Conservation (phyloP, 1,139 yeast genomes). For the Meyerozyma guilliermondii region DNA sequence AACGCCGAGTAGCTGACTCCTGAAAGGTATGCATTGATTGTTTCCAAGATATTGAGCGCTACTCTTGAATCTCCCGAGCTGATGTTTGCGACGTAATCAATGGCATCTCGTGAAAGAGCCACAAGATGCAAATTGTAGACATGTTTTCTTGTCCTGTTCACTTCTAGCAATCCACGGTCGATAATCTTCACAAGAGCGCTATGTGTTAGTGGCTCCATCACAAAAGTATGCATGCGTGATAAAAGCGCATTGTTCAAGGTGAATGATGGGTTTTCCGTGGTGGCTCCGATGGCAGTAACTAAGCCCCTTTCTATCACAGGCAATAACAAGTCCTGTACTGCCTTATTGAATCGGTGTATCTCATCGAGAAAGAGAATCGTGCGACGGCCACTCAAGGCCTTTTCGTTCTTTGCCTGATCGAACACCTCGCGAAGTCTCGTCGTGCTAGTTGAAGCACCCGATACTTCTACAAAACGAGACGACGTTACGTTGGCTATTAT, state of each 20-base stretch:
- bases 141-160: slow-evolving; percentile 53
- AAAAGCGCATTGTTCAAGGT: slow-evolving; percentile 81
- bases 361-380: slow-evolving; percentile 89
- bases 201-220: slow-evolving; percentile 57
- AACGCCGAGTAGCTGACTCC: slow-evolving; percentile 22
- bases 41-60: slow-evolving; percentile 70
- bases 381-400: slow-evolving; percentile 56
- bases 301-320: slow-evolving; percentile 69
- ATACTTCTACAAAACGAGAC: slow-evolving; percentile 67
- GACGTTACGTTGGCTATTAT: slow-evolving; percentile 53
- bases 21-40: slow-evolving; percentile 39
- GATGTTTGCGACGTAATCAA: slow-evolving; percentile 68
- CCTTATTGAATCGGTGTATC: slow-evolving; percentile 83
- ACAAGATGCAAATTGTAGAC: slow-evolving; percentile 39
- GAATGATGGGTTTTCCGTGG: slow-evolving; percentile 96
- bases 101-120: slow-evolving; percentile 50
- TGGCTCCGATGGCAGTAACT: slow-evolving; percentile 80
- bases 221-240: slow-evolving; percentile 85
- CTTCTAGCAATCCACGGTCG: slow-evolving; percentile 53
- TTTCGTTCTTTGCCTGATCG: slow-evolving; percentile 67
- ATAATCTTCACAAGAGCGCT: slow-evolving; percentile 57
- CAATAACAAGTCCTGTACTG: slow-evolving; percentile 81
- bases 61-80: slow-evolving; percentile 88
- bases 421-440: slow-evolving; percentile 68
- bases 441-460: slow-evolving; percentile 79